phyloP scores from a whole-genome alignment of 306 rosid genomes.

The Casuarina equisetifolia region DNA sequence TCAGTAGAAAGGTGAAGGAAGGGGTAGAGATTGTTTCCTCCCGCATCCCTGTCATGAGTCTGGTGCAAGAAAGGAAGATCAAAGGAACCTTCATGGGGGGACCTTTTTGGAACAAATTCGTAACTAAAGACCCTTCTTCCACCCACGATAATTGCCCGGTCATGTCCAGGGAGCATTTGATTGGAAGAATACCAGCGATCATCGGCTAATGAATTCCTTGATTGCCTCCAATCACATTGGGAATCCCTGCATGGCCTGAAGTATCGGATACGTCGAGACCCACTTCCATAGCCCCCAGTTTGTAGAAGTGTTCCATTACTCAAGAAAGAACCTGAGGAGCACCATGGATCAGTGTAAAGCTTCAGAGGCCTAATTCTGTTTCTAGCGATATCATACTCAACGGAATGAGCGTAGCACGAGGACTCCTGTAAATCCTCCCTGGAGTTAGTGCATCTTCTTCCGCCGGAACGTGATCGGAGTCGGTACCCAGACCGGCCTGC shows the following conservation, averaged over 20 bases:
- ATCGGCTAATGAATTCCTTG: slow-evolving; percentile 37
- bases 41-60: slow-evolving; percentile 36
- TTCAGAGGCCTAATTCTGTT: slow-evolving; percentile 57
- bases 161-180: slow-evolving; percentile 52
- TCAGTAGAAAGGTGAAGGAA: slow-evolving; percentile 73
- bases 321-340: slow-evolving; percentile 75
- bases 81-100: slow-evolving; percentile 36
- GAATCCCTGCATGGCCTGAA: slow-evolving; percentile 48
- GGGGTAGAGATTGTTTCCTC: slow-evolving; percentile 76
- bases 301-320: slow-evolving; percentile 73
- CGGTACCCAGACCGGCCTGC: slow-evolving; percentile 55
- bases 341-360: slow-evolving; percentile 73
- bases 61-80: slow-evolving; percentile 59
- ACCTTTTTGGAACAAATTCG: slow-evolving; percentile 60
- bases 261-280: slow-evolving; percentile 46
- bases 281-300: slow-evolving; percentile 56
- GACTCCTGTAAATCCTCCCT: slow-evolving; percentile 38
- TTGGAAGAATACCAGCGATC: slow-evolving; percentile 74
- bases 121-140: slow-evolving; percentile 63
- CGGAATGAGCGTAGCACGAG: slow-evolving; percentile 74
- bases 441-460: slow-evolving; percentile 35
- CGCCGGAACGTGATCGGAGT: slow-evolving; percentile 44
- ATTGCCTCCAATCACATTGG: slow-evolving; percentile 59
- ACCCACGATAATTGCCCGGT: slow-evolving; percentile 62
- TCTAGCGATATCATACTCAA: slow-evolving; percentile 60